Base-by-base conservation (phyloP, 495 filamentous ascomycete genomes). In the Staphylotrichum tortipilum region DNA sequence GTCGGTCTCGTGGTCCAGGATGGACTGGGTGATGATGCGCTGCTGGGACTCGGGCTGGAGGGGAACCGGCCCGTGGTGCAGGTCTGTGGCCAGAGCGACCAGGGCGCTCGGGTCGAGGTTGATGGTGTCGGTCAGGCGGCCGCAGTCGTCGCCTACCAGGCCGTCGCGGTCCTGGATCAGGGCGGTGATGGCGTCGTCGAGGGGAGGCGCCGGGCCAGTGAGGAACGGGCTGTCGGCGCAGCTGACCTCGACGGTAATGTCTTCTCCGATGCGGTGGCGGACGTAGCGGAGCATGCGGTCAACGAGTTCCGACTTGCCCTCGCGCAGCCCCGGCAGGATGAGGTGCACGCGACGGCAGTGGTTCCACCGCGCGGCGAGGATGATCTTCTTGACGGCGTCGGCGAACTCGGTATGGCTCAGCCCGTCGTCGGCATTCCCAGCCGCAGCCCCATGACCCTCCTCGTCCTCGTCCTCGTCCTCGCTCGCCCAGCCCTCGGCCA, bases 61-160 rank as follows among this genome's bases (percentile, higher is more conserved):
- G 3, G 62, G 40, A 4, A 63, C 49, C 1, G 56, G 54, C 22
- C 61, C 60, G 48, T 73, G 68, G 18, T 69, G 68, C 9, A 74
- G 53, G 44, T 74, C 71, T 0, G 68, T 65, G 17, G 66, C 57
- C 0, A 74, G 56, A 3, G 71, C 59, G 0, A 70, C 53, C 5
- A 74, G 59, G 28, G 62, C 68, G 22, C 66, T 68, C 3, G 65
- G 65, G 50, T 74, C 69, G 23, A 72, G 62, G 52, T 74, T 71
- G 12, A 67, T 45, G 0, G 58, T 56, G 4, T 57, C 45, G 0
- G 68, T 68, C 39, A 69, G 29, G 11, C 47, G 55, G 19, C 49
- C 54, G 49, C 52, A 68, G 29, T 60, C 55, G 15, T 61, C 60
- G 15, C 44, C 42, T 4, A 65, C 53, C 1, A 60, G 48, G 0